Conservation (phyloP, 176 grass and related monocot species). For the Eragrostis nindensis region DNA sequence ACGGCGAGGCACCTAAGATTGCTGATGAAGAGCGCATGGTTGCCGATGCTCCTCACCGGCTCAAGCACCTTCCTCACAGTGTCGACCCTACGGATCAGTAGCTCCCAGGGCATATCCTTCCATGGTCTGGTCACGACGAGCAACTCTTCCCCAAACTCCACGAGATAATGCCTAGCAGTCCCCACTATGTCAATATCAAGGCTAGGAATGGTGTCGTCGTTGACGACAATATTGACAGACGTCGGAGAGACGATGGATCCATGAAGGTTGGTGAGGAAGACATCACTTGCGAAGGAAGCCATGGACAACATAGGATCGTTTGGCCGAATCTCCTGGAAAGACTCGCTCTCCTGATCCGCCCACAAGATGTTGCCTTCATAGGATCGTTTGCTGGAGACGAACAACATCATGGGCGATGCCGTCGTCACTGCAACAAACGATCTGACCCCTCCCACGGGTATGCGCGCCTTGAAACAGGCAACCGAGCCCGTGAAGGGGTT, state of each 20-base stretch:
- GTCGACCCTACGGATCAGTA: background rate
- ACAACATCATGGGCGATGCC: background rate
- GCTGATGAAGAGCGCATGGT: background rate
- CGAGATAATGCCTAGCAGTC: background rate
- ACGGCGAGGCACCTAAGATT: background rate
- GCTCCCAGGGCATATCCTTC: background rate
- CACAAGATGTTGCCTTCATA: background rate
- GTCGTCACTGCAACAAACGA: background rate
- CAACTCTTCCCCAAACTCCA: background rate
- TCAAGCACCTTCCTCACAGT: background rate
- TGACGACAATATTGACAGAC: too few species aligned
- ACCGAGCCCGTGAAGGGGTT: constrained; percentile 3
- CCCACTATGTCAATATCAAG: background rate
- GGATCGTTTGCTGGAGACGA: background rate
- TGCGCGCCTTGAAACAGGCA: background rate
- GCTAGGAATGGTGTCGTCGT: background rate
- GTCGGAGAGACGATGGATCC: too few species aligned
- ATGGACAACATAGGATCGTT: too few species aligned
- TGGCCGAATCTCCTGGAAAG: background rate
- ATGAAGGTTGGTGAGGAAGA: too few species aligned
- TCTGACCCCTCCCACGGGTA: background rate
- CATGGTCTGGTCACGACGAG: background rate
- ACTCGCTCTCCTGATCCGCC: background rate
- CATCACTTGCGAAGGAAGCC: too few species aligned
- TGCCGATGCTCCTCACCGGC: background rate